A percentile compares a stretch with the other conserved stretches of the same genome.
phyloP scores from a whole-genome alignment of 495 filamentous ascomycete species.

The Penicillium parvum region DNA sequence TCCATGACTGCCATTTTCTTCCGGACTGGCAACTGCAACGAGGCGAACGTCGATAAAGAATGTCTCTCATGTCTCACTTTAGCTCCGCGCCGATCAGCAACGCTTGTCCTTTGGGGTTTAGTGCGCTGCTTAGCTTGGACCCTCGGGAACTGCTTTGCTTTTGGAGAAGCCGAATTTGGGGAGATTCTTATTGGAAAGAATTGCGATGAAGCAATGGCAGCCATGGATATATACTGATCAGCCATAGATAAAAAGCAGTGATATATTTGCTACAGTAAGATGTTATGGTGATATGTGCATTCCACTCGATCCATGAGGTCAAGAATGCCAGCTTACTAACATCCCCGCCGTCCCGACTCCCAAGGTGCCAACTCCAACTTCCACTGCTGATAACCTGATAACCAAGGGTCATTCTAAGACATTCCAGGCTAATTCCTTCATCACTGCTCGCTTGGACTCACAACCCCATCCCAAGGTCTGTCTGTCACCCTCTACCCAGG shows the following conservation, averaged over 20 bases:
- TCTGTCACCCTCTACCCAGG: background rate
- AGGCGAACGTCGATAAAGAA: constrained; percentile 1
- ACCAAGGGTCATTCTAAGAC: constrained; percentile 2
- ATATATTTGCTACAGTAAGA: no score
- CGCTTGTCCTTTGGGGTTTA: background rate
- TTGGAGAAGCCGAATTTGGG: no score
- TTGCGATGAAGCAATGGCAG: no score
- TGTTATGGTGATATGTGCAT: no score
- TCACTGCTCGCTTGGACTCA: background rate
- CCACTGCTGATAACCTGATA: no score
- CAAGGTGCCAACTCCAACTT: no score
- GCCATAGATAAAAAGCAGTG: no score
- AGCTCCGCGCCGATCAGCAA: background rate
- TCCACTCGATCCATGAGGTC: no score
- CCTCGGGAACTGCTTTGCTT: no score
- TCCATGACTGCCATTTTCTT: background rate
- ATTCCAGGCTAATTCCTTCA: background rate
- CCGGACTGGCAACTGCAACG: constrained; percentile 4
- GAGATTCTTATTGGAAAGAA: no score
- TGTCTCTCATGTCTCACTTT: constrained; percentile 1
- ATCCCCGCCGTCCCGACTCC: background rate
- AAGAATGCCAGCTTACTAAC: constrained; percentile 2
- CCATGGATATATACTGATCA: no score
- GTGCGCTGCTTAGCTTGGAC: constrained; percentile 2
- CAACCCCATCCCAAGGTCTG: constrained; percentile 4